phyloP scores from a whole-genome alignment of 345 rosid species.

The Excoecaria cochinchinensis region DNA sequence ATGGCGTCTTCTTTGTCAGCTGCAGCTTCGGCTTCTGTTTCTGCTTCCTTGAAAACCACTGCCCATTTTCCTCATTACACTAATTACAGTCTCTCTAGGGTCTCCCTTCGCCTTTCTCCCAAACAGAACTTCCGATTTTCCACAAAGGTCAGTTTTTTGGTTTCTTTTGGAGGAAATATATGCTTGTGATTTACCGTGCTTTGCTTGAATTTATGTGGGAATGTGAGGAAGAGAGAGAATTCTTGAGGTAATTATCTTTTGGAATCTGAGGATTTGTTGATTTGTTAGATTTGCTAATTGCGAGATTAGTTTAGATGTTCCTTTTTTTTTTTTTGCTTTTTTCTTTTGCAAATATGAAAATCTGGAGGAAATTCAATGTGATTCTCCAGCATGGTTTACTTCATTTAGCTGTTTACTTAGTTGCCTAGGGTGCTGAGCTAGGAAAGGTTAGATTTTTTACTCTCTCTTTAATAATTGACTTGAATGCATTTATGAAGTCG shows the following conservation, averaged over 20 bases:
- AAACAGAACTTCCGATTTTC: slow-evolving; percentile 44
- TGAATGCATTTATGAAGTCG: neutral
- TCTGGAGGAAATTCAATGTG: neutral
- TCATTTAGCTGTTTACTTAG: neutral
- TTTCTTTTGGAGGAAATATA: neutral
- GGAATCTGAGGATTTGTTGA: neutral
- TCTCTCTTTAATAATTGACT: neutral
- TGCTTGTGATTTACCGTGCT: neutral
- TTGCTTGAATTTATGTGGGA: neutral
- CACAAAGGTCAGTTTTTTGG: slow-evolving; percentile 39
- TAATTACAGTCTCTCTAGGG: slow-evolving; percentile 23
- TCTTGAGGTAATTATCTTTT: neutral
- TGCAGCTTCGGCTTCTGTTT: slow-evolving; percentile 41
- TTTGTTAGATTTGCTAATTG: neutral
- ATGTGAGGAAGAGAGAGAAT: neutral
- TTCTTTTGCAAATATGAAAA: neutral
- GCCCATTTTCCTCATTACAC: slow-evolving; percentile 25
- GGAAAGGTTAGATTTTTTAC: neutral
- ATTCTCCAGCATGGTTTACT: neutral
- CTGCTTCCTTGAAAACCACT: slow-evolving; percentile 34
- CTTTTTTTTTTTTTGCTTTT: neutral
- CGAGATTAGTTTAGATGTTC: slow-evolving; percentile 1
- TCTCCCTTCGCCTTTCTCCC: slow-evolving; percentile 48
- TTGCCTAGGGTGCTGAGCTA: neutral
- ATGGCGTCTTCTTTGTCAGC: slow-evolving; percentile 51